Conservation (phyloP, 805 yeast species). For the Candida palmyrensis region DNA sequence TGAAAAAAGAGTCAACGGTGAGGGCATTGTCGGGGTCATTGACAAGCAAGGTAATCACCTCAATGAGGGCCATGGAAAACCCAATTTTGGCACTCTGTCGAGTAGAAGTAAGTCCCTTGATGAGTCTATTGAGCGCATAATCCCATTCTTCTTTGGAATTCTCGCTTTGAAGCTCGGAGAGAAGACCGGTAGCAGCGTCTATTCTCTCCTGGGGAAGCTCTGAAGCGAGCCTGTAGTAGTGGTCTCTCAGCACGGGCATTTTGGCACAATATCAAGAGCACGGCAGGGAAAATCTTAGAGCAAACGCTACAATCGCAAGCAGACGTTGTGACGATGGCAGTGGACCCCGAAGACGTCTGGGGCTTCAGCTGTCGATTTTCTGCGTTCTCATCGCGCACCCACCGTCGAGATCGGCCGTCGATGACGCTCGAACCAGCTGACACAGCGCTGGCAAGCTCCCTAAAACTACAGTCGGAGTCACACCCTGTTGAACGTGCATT, state of each 20-base stretch:
- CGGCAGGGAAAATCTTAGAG: no score
- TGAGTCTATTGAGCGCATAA: conserved; percentile 73
- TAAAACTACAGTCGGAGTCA: no score
- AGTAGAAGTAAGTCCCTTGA: conserved; percentile 76
- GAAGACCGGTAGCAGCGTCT: conserved; percentile 60
- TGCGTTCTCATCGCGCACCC: no score
- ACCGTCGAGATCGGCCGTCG: no score
- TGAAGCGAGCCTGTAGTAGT: conserved; percentile 72
- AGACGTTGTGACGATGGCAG: no score
- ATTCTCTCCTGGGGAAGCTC: conserved; percentile 71
- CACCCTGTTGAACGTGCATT: conserved; percentile 3
- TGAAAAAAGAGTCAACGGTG: conserved; percentile 30
- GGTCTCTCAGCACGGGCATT: conserved; percentile 65
- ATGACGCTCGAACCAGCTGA: no score
- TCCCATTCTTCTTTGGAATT: conserved; percentile 59
- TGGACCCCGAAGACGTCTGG: no score
- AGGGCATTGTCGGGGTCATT: conserved; percentile 22
- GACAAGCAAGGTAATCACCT: conserved; percentile 41
- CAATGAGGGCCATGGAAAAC: conserved; percentile 82
- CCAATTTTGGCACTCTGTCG: conserved; percentile 85
- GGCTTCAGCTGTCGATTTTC: no score
- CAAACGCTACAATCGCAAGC: no score
- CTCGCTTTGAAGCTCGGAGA: conserved; percentile 50
- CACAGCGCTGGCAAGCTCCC: no score
- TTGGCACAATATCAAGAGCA: no score